A percentile compares a stretch with the other conserved stretches of the same genome.
Evolutionary conservation across 2,329 filamentous ascomycete genomes (phyloP).

Genomic region (Tolypocladium pustulatum): DNA sequence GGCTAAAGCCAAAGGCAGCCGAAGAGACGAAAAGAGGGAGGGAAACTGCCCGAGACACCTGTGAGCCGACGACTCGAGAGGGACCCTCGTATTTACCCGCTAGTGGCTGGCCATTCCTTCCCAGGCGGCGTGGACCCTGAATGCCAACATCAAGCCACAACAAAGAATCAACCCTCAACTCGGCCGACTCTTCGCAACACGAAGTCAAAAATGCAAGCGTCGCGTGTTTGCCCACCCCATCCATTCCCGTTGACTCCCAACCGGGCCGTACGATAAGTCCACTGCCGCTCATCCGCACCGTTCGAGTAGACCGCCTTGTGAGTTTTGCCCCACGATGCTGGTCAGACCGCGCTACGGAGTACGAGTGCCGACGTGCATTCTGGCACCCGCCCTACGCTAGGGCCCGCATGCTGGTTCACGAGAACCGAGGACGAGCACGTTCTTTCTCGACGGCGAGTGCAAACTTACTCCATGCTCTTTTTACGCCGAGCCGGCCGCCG

Average conservation of each 20-base stretch:
- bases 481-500: not conserved
- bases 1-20: not conserved
- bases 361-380: too few relatives aligned
- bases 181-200: not conserved
- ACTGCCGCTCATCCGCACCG: not conserved
- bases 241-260: not conserved
- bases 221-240: not conserved
- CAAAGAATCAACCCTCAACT: not conserved
- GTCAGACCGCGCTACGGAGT: not conserved
- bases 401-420: too few relatives aligned
- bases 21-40: not conserved
- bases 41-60: not conserved
- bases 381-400: too few relatives aligned
- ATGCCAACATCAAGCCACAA: not conserved
- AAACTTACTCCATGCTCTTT: not conserved
- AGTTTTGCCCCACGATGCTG: not conserved
- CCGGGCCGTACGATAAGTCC: too few relatives aligned
- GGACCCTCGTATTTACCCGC: not conserved
- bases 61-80: too few relatives aligned
- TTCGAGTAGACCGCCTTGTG: not conserved
- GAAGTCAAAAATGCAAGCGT: not conserved
- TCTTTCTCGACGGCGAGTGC: too few relatives aligned
- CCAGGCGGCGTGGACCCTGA: not conserved
- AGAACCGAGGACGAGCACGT: too few relatives aligned
- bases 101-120: not conserved